Evolutionary conservation across 345 rosid species (phyloP), one percentile per base, ranked within the genome.

Genomic region (Erucastrum elatum): DNA sequence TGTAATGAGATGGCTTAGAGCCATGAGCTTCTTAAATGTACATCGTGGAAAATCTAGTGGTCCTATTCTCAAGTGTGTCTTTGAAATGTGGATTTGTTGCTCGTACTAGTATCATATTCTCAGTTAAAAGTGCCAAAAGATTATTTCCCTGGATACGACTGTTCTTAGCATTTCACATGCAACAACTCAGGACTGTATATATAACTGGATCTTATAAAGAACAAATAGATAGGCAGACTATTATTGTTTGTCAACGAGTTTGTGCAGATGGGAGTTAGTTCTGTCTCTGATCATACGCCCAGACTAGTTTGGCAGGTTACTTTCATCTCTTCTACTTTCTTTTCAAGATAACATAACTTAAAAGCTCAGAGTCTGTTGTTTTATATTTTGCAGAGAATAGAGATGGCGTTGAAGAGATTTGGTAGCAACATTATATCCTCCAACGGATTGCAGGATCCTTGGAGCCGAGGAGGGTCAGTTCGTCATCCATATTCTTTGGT

Each of bases 391-490:
- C 61, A 56, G 61, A 82, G 77, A 64, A 88, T 86, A 9, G 77
- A 82, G 71, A 76, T 66, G 55, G 92, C 83, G 3, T 75, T 88
- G 73, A 86, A 86, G 84, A 87, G 90, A 82, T 88, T 80, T 7
- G 90, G 88, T 27, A 81, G 91, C 77, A 90, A 88, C 78, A 88
- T 90, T 55, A 85, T 90, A 73, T 87, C 90, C 61, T 91, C 94
- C 58, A 90, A 88, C 64, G 91, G 93, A 75, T 71, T 88, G 91
- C 88, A 85, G 60, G 97, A 91, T 64, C 93, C 94, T 2, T 88
- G 90, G 91, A 90, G 94, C 81, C 81, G 94, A 79, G 97, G 93
- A 83, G 80, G 94, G 92, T 91, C 25, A 83, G 84, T 59, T 21
- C 58, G 33, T 60, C 17, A 16, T 51, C 25, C 58, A 53, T 46